phyloP scores from a whole-genome alignment of 1,284 basidiomycete genomes.

The Ceratobasidium papillatum region DNA sequence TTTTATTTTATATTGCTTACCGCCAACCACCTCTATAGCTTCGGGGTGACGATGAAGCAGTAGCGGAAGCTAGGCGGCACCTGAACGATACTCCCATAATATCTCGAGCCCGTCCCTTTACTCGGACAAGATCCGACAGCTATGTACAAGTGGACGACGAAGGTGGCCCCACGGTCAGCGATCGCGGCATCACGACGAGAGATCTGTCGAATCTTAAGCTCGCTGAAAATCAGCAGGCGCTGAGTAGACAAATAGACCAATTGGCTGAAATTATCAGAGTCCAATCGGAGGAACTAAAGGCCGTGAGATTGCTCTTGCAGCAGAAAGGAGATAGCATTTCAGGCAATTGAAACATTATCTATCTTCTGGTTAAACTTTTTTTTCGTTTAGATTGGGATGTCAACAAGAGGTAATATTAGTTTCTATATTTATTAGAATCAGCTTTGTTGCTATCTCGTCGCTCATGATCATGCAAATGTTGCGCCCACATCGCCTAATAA shows the following conservation, averaged over 20 bases:
- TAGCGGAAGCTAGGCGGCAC: slow-evolving; percentile 22
- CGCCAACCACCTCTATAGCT: not conserved
- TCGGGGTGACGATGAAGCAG: slow-evolving; percentile 1
- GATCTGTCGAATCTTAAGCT: slow-evolving; percentile 42
- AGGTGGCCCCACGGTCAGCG: not conserved
- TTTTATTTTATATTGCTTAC: too few species aligned
- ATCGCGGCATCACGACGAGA: not conserved
- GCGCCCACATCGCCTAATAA: too few species aligned
- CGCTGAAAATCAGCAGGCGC: slow-evolving; percentile 43
- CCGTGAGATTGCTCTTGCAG: not conserved
- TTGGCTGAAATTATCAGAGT: slow-evolving; percentile 28
- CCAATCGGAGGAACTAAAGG: slow-evolving; percentile 28
- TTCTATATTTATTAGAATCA: not conserved
- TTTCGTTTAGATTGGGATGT: too few species aligned
- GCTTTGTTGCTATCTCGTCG: not conserved
- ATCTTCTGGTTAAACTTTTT: not conserved
- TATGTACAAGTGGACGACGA: slow-evolving; percentile 29
- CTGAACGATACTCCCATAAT: slow-evolving; percentile 26
- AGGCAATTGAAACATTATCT: not conserved
- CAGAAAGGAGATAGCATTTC: not conserved
- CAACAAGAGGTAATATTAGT: not conserved
- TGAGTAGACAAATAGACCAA: slow-evolving; percentile 42
- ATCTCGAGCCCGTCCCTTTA: not conserved
- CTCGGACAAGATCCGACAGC: slow-evolving; percentile 15
- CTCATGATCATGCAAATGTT: not conserved